phyloP scores from a whole-genome alignment of 306 rosid genomes.

The Castanea crenata region DNA sequence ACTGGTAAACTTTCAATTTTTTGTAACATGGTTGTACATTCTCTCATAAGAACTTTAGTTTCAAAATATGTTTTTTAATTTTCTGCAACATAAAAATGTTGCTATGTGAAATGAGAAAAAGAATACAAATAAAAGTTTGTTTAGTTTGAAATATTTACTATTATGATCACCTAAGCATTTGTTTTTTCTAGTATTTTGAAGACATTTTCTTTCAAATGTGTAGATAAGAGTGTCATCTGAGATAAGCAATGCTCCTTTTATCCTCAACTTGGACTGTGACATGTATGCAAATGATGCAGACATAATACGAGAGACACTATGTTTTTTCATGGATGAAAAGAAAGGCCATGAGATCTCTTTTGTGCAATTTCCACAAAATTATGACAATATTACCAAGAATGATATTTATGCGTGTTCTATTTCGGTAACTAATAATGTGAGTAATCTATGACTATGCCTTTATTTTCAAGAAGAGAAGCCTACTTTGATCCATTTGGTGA shows the following conservation, averaged over 20 bases:
- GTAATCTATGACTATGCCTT: background rate
- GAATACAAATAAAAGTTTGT: too few relatives aligned
- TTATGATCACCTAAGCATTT: background rate
- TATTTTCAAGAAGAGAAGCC: background rate
- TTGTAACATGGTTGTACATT: background rate
- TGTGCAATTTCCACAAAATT: conserved; percentile 59
- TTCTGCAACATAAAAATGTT: too few relatives aligned
- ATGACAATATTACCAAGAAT: conserved; percentile 40
- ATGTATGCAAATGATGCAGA: conserved; percentile 60
- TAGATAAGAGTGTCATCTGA: conserved; percentile 69
- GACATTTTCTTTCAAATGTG: background rate
- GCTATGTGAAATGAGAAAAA: too few relatives aligned
- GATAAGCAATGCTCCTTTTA: conserved; percentile 64
- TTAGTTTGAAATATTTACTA: too few relatives aligned
- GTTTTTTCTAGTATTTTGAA: background rate
- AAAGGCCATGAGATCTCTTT: conserved; percentile 51
- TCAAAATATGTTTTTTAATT: too few relatives aligned
- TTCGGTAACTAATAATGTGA: conserved; percentile 12
- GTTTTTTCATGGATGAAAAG: conserved; percentile 63
- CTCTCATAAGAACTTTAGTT: too few relatives aligned
- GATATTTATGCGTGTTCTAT: conserved; percentile 36
- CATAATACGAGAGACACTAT: conserved; percentile 37
- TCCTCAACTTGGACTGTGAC: conserved; percentile 72
- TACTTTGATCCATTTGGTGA: background rate
- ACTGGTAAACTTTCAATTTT: conserved; percentile 27